These are phyloP conservation scores for Papiliotrema flavescens DNA, from an alignment of 1,284 basidiomycete species.

Conservation along the genomic window DNA sequence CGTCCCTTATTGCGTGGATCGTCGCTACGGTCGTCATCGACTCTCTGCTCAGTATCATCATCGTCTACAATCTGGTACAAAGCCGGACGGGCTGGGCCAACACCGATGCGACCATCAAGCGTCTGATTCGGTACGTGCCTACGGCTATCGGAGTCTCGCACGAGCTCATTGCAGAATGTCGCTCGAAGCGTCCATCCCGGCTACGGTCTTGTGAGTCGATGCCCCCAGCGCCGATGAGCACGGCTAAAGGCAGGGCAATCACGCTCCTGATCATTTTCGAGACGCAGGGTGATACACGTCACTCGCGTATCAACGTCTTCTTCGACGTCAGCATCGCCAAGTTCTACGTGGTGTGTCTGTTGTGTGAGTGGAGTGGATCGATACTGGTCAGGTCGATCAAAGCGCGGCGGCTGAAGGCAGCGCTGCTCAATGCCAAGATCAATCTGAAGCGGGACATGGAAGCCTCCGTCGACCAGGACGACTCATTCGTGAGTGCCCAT, in stretches of 20 bases:
- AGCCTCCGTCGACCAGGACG: not conserved
- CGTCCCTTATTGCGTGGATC: not conserved
- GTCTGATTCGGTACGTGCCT: not conserved
- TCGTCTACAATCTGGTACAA: not conserved
- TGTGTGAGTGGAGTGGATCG: not conserved
- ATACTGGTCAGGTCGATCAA: not conserved
- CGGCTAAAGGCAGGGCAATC: not conserved
- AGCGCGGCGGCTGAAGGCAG: not conserved
- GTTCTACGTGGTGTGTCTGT: slow-evolving; percentile 3
- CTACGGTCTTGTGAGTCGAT: not conserved
- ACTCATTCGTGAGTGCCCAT: not conserved
- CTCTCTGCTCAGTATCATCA: not conserved
- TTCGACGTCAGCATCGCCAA: slow-evolving; percentile 3
- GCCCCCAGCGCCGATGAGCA: not conserved
- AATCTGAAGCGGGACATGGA: slow-evolving; percentile 1
- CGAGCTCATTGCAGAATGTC: slow-evolving; percentile 1
- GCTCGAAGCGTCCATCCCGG: slow-evolving; percentile 3
- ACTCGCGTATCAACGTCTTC: not conserved
- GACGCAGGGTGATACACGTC: no score
- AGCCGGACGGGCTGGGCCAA: slow-evolving; percentile 2
- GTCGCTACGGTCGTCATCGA: not conserved
- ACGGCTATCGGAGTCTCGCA: no score
- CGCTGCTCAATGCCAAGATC: slow-evolving; percentile 5
- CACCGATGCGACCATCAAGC: not conserved
- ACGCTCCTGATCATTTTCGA: not conserved